These are phyloP conservation scores for Mucor mucedo DNA, from an alignment of 371 early-diverging fungal species.

Conservation along the genomic window DNA sequence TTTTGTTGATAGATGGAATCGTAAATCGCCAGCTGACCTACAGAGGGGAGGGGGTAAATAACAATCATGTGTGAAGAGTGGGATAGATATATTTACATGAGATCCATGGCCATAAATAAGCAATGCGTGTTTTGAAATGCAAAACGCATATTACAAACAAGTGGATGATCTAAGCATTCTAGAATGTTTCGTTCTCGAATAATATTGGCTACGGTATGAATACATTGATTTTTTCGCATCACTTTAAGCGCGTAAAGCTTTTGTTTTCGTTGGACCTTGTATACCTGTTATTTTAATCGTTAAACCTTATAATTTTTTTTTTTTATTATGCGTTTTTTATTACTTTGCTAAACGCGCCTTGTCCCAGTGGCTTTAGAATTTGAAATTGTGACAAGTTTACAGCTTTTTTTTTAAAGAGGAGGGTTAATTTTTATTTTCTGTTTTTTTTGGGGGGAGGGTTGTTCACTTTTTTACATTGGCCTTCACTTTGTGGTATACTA, in stretches of 20 bases:
- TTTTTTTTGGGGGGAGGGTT: neutral
- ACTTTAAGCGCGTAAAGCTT: constrained; percentile 78
- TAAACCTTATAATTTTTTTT: neutral
- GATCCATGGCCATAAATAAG: constrained; percentile 83
- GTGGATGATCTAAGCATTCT: constrained; percentile 72
- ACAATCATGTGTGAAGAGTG: too few relatives aligned
- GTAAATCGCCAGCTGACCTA: constrained; percentile 79
- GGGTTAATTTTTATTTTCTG: neutral
- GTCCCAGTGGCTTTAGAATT: constrained; percentile 58
- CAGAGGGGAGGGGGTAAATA: neutral
- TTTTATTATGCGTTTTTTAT: neutral
- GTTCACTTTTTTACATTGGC: constrained; percentile 8
- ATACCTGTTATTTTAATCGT: constrained; percentile 47
- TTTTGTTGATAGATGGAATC: constrained; percentile 71
- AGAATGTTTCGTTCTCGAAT: constrained; percentile 76
- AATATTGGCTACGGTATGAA: constrained; percentile 70
- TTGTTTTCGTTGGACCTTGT: constrained; percentile 64
- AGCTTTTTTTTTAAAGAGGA: constrained; percentile 12
- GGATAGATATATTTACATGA: constrained; percentile 57
- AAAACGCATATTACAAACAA: constrained; percentile 77
- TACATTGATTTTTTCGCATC: constrained; percentile 72
- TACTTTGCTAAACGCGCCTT: constrained; percentile 77
- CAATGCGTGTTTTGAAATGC: constrained; percentile 79
- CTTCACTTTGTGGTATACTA: constrained; percentile 18
- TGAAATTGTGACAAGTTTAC: constrained; percentile 66